phyloP scores from a whole-genome alignment of 1,284 basidiomycete species.

The Sporisorium exsertum region DNA sequence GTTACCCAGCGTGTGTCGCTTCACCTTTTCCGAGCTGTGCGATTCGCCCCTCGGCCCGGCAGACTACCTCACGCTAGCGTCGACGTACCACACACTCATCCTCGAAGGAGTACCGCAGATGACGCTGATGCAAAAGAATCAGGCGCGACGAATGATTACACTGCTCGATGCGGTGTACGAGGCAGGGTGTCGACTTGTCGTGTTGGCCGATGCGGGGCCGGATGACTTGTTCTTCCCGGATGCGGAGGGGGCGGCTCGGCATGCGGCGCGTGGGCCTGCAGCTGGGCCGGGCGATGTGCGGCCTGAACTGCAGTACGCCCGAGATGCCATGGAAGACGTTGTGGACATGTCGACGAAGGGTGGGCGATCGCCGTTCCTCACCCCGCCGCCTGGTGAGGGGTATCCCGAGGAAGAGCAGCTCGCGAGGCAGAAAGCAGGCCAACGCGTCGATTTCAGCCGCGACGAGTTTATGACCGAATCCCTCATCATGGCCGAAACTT shows the following conservation, averaged over 20 bases:
- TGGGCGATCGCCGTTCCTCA: slow-evolving; percentile 35
- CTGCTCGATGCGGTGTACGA: slow-evolving; percentile 77
- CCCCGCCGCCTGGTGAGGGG: slow-evolving; percentile 26
- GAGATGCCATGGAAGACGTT: slow-evolving; percentile 32
- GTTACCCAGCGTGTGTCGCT: slow-evolving; percentile 72
- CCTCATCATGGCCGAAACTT: slow-evolving; percentile 75
- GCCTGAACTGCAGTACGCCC: slow-evolving; percentile 19
- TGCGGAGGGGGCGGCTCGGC: slow-evolving; percentile 35
- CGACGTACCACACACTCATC: slow-evolving; percentile 75
- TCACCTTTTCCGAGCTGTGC: slow-evolving; percentile 77
- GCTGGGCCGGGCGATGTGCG: slow-evolving; percentile 38
- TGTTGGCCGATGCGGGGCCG: slow-evolving; percentile 73
- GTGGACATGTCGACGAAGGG: slow-evolving; percentile 56
- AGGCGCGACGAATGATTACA: slow-evolving; percentile 79
- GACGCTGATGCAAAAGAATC: slow-evolving; percentile 76
- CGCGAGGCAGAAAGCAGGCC: slow-evolving; percentile 13
- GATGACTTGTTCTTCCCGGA: slow-evolving; percentile 76
- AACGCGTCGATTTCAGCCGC: slow-evolving; percentile 20
- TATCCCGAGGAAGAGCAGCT: slow-evolving; percentile 47
- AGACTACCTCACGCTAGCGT: slow-evolving; percentile 78
- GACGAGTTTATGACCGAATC: slow-evolving; percentile 68
- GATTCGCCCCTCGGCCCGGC: slow-evolving; percentile 78
- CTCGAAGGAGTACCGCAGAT: slow-evolving; percentile 76
- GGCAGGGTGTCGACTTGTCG: slow-evolving; percentile 68
- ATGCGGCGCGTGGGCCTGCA: slow-evolving; percentile 45